phyloP scores from a whole-genome alignment of 1,284 basidiomycete species.

The Apiotrichum laibachii region DNA sequence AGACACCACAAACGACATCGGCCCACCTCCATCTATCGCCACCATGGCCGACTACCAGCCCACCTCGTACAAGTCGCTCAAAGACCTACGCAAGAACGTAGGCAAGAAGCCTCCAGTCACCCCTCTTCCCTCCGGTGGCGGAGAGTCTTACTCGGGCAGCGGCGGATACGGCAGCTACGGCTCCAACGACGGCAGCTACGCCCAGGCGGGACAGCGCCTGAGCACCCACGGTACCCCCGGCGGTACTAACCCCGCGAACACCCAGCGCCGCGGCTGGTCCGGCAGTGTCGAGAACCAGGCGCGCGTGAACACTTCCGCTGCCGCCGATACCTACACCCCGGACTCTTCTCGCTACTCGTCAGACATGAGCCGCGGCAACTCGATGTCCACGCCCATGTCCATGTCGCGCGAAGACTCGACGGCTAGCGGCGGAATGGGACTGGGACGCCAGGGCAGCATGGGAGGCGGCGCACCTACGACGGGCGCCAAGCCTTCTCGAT shows the following conservation, averaged over 20 bases:
- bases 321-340: background rate
- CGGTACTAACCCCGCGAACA: background rate
- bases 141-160: no score
- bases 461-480: no score
- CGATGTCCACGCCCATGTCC: no score
- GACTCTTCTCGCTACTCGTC: background rate
- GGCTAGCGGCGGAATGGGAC: no score
- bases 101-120: background rate
- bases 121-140: background rate
- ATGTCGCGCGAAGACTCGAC: no score
- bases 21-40: background rate
- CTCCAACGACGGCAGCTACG: background rate
- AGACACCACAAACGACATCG: no score
- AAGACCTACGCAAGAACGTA: conserved; percentile 13
- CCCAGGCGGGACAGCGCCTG: background rate
- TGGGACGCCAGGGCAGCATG: background rate
- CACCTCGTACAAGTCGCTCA: conserved; percentile 14
- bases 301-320: background rate
- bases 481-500: background rate
- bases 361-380: background rate
- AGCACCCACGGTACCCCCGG: background rate
- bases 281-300: conserved; percentile 1
- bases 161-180: background rate
- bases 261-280: background rate
- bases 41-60: conserved; percentile 9